A percentile compares a stretch with the other conserved stretches of the same genome.
phyloP scores from a whole-genome alignment of 441 rosid species.

The Erodium chrysanthum region DNA sequence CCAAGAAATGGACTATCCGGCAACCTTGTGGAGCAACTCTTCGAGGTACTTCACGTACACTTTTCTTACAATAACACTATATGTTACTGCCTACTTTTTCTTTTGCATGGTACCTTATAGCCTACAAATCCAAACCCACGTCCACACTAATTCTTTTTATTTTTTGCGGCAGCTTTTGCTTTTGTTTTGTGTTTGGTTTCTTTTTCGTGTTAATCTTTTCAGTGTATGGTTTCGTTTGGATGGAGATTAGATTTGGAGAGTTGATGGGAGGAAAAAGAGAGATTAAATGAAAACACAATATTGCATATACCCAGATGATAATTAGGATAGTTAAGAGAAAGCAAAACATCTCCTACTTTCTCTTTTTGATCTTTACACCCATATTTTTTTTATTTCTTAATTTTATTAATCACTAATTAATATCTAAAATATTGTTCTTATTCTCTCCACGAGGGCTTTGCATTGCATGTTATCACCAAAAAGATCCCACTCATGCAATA shows the following conservation, averaged over 20 bases:
- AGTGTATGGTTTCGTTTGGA: too few relatives aligned
- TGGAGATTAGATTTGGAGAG: too few relatives aligned
- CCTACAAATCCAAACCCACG: too few relatives aligned
- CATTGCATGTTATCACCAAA: background rate
- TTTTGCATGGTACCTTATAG: constrained; percentile 15
- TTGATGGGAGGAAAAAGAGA: too few relatives aligned
- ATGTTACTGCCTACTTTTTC: constrained; percentile 9
- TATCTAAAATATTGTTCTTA: constrained; percentile 16
- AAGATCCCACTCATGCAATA: background rate
- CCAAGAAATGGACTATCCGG: constrained; percentile 37
- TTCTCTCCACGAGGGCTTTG: constrained; percentile 16
- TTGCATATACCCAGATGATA: too few relatives aligned
- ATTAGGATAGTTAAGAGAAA: background rate
- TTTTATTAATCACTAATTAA: background rate
- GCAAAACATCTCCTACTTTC: constrained; percentile 14
- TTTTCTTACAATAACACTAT: too few relatives aligned
- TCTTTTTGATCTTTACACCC: constrained; percentile 18
- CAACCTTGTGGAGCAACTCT: constrained; percentile 56
- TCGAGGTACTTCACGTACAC: constrained; percentile 39
- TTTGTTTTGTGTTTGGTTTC: too few relatives aligned
- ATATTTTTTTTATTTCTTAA: background rate
- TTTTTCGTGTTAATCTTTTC: too few relatives aligned
- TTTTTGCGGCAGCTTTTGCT: too few relatives aligned
- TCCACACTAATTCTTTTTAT: too few relatives aligned
- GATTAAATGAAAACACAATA: too few relatives aligned